A percentile compares a stretch with the other conserved stretches of the same genome.
phyloP scores from a whole-genome alignment of 805 yeast species.

The Candida loeiensis region DNA sequence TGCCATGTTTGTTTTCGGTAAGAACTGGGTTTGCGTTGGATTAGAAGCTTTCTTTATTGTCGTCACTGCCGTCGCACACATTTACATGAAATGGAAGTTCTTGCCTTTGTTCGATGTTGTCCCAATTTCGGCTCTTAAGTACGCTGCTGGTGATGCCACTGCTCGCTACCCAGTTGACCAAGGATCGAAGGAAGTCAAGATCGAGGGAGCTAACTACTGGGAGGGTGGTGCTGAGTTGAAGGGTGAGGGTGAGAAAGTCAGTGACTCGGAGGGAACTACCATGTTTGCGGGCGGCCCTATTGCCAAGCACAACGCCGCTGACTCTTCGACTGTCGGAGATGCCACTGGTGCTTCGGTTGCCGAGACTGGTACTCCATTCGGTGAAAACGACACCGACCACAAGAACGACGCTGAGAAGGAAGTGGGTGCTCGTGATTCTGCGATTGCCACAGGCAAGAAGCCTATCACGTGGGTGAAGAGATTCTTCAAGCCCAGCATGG shows the following conservation, averaged over 20 bases:
- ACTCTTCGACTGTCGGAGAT: neutral
- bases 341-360: conserved; percentile 14
- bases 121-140: conserved; percentile 60
- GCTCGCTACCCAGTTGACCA: conserved; percentile 63
- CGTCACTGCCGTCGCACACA: conserved; percentile 57
- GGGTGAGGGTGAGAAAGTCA: conserved; percentile 10
- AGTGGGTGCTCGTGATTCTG: conserved; percentile 7
- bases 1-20: conserved; percentile 71
- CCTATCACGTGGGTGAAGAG: conserved; percentile 31
- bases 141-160: conserved; percentile 42
- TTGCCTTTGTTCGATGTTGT: conserved; percentile 64
- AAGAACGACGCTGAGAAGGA: conserved; percentile 2
- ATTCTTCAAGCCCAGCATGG: conserved; percentile 47
- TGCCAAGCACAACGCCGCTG: conserved; percentile 6
- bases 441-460: conserved; percentile 14
- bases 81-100: conserved; percentile 56
- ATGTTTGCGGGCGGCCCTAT: conserved; percentile 5
- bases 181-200: conserved; percentile 56
- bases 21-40: conserved; percentile 76
- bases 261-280: conserved; percentile 9
- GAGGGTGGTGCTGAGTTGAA: conserved; percentile 40
- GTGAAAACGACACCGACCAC: neutral
- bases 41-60: conserved; percentile 59
- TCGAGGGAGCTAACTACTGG: conserved; percentile 49
- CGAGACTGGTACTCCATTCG: neutral